Conservation (phyloP, 2,329 filamentous ascomycete genomes). For the Dothideomycetes sp. region DNA sequence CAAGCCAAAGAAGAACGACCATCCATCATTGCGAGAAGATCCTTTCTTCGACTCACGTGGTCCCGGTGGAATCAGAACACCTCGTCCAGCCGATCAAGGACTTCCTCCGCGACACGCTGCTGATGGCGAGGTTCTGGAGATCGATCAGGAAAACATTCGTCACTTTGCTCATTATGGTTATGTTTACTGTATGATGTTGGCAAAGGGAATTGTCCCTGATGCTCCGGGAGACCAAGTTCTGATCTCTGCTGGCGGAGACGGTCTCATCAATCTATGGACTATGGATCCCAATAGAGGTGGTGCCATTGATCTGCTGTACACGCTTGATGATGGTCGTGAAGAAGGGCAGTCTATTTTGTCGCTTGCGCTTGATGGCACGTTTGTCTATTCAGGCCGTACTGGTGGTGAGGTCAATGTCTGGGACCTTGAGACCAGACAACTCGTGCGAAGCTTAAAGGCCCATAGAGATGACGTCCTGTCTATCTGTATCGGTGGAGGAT, state of each 20-base stretch:
- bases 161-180: constrained; percentile 95
- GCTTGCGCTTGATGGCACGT: constrained; percentile 77
- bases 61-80: constrained; percentile 70
- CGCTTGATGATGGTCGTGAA: constrained; percentile 49
- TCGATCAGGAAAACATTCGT: constrained; percentile 67
- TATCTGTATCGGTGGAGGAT: constrained; percentile 74
- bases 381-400: constrained; percentile 83
- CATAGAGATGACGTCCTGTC: constrained; percentile 78
- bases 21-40: constrained; percentile 69
- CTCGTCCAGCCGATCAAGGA: constrained; percentile 54
- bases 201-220: constrained; percentile 61
- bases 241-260: constrained; percentile 86
- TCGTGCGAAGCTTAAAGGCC: constrained; percentile 75
- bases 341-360: constrained; percentile 60
- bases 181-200: constrained; percentile 89
- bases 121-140: constrained; percentile 64
- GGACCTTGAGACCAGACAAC: constrained; percentile 91
- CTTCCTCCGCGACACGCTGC: constrained; percentile 38
- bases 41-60: constrained; percentile 89
- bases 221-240: constrained; percentile 67
- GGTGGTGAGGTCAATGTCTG: constrained; percentile 88
- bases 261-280: constrained; percentile 88
- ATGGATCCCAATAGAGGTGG: constrained; percentile 52
- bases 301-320: constrained; percentile 61
- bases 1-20: constrained; percentile 54